These are phyloP conservation scores for Leccinum sublutescens DNA, from an alignment of 768 basidiomycete genomes.

Conservation along the genomic window DNA sequence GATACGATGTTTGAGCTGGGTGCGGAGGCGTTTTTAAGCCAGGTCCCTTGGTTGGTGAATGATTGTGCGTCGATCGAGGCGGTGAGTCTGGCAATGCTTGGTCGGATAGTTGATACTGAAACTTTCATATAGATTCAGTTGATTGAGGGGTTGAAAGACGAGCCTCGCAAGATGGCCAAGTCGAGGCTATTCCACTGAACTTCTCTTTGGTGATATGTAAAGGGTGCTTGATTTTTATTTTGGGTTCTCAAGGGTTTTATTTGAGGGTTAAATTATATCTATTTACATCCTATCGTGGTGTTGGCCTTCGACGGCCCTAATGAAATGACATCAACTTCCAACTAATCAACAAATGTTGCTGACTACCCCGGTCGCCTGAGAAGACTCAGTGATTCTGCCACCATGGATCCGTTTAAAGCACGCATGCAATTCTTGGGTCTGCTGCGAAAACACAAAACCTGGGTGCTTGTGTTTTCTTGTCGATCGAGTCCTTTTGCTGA, in stretches of 20 bases:
- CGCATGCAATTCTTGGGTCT: constrained; percentile 70
- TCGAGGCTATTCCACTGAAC: background rate
- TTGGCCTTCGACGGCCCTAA: too few species aligned
- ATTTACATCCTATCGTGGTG: too few species aligned
- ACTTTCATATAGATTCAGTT: too few species aligned
- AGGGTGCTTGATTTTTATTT: background rate
- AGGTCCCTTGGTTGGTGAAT: constrained; percentile 2
- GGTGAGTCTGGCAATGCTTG: background rate
- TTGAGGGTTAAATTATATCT: too few species aligned
- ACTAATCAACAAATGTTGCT: too few species aligned
- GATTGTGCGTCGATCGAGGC: background rate
- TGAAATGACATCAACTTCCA: too few species aligned
- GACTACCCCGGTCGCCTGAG: too few species aligned
- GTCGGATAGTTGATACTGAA: too few species aligned
- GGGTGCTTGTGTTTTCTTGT: constrained; percentile 37
- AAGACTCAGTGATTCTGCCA: background rate
- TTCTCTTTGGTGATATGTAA: too few species aligned
- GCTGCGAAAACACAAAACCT: constrained; percentile 66
- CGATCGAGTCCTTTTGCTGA: too few species aligned
- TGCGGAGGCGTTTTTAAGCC: constrained; percentile 8
- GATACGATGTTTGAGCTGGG: constrained; percentile 13
- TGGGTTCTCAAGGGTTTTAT: background rate
- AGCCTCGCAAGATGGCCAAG: background rate
- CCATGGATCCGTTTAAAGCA: constrained; percentile 61
- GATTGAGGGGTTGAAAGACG: too few species aligned